Percentiles rank a stretch among this genome's conserved stretches.
Evolutionary conservation across 306 rosid genomes (phyloP).

Genomic region (Astragalus glycyphyllos): DNA sequence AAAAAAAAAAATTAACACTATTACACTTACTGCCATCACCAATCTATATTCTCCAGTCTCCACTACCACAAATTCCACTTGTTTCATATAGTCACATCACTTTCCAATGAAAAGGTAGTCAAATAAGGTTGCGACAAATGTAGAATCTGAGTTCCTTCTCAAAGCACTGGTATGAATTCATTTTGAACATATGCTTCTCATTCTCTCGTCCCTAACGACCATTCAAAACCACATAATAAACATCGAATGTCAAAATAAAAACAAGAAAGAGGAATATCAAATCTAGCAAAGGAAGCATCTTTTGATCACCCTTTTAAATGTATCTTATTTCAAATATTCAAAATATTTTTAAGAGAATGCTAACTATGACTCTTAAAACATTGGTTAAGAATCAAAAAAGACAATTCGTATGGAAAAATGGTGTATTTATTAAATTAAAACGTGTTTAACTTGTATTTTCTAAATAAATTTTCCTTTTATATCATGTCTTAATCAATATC

Average conservation of each 20-base stretch:
- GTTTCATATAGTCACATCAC: slow-evolving; percentile 27
- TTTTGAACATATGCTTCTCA: slow-evolving; percentile 45
- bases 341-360: neutral
- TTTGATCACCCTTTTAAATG: slow-evolving; percentile 37
- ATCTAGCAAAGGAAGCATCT: slow-evolving; percentile 28
- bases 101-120: slow-evolving; percentile 39
- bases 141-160: slow-evolving; percentile 36
- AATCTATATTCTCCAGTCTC: neutral
- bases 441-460: no score
- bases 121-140: slow-evolving; percentile 39
- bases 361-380: no score
- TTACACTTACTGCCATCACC: no score
- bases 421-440: no score
- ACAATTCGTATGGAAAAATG: no score
- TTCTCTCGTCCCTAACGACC: slow-evolving; percentile 36
- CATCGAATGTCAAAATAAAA: neutral
- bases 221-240: slow-evolving; percentile 26
- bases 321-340: slow-evolving; percentile 1
- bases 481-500: no score
- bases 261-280: neutral
- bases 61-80: slow-evolving; percentile 22
- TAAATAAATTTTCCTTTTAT: no score
- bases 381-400: no score
- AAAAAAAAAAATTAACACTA: no score
- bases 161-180: slow-evolving; percentile 48